Base-by-base conservation (phyloP, 2,329 filamentous ascomycete genomes). In the Microdochium bolleyi region DNA sequence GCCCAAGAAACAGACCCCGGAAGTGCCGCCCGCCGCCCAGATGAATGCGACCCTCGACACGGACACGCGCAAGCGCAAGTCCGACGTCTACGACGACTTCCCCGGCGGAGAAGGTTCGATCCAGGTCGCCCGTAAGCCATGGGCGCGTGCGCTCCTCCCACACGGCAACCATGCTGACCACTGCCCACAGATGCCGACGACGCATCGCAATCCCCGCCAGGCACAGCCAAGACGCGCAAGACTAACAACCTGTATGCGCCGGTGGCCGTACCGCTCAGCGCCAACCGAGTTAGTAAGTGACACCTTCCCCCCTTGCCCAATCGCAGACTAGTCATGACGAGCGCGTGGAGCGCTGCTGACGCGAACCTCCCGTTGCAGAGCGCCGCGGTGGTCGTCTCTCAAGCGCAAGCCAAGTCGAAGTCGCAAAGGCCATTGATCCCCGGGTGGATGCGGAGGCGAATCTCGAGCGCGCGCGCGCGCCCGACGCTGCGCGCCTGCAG, bases 1-100 rank as follows among this genome's bases (percentile, higher is more conserved):
- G 16, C 41, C 41, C 19, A 3, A 7, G 21, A 46, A 46, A 13
- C 41, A 10, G 14, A 7, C 41, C n/a, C 13, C 41, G n/a, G 41
- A 46, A 46, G 21, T 22, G 41, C n/a, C n/a, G n/a, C 41, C 41
- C 16, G 5, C 41, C n/a, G 41, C 16, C 41, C 16, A 46, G 3
- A 46, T 50, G 49, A 27, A 13, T 3, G 22, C 25, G 4, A 19
- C 49, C n/a, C 19, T 19, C 16, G 41, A 46, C 19, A 21, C n/a
- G 7, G 38, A 51, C n/a, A 27, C 19, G 51, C 52, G 49, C 32
- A 66, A 66, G 58, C 58, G 63, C 11, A 62, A 60, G 50, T 38
- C 49, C 4, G 62, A 64, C n/a, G 60, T 58, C 10, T 64, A 65
- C 48, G 62, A 62, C 14, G 57, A 59, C 2, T 54, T 63, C 48